A percentile compares a stretch with the other conserved stretches of the same genome.
Conservation (phyloP, 225 moss, liverwort and hornwort species). For the Antitrichia curtipendula region DNA sequence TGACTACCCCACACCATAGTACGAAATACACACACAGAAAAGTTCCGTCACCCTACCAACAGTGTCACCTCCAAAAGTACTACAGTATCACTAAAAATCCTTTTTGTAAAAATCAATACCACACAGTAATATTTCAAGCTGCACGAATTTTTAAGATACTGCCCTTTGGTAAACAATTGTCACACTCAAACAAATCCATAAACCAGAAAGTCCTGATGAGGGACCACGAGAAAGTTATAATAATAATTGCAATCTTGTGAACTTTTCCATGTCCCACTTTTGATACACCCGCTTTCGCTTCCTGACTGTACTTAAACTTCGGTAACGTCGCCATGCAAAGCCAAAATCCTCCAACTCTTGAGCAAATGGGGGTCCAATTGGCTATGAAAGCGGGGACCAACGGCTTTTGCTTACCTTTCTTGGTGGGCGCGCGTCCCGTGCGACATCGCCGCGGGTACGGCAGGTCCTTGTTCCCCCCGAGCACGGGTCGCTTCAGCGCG, state of each 20-base stretch:
- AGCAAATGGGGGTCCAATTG: not conserved
- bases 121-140: not conserved
- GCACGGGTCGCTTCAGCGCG: slow-evolving; percentile 10
- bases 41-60: not conserved
- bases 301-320: not conserved
- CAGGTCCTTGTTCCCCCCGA: slow-evolving; percentile 32
- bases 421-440: slow-evolving; percentile 32
- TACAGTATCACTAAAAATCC: not conserved
- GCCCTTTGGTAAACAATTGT: not conserved
- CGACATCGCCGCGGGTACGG: slow-evolving; percentile 65
- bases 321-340: not conserved
- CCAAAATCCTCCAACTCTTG: not conserved
- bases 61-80: not conserved
- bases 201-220: not conserved
- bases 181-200: not conserved
- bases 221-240: not conserved
- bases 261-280: not conserved
- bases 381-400: not conserved
- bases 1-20: not conserved
- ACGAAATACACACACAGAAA: not conserved
- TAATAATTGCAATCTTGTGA: too few species aligned
- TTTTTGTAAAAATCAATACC: not conserved
- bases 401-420: slow-evolving; percentile 1
- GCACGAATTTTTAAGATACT: not conserved
- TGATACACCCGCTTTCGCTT: not conserved